phyloP scores from a whole-genome alignment of 192 early-diverging fungal genomes.

The Diversispora epigaea region DNA sequence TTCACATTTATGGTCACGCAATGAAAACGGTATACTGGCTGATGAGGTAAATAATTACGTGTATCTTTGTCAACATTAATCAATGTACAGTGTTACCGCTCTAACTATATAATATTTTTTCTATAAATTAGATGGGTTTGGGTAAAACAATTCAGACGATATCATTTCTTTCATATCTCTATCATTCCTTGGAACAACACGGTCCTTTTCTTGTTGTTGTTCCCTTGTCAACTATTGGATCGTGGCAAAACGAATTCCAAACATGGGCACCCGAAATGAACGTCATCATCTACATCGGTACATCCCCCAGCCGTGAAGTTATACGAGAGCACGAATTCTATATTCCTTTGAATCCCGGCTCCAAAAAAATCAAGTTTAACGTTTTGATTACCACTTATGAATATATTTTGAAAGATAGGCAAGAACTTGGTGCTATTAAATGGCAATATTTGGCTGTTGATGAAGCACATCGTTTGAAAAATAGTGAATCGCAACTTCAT shows the following conservation, averaged over 20 bases:
- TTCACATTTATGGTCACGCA: conserved; percentile 90
- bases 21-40: conserved; percentile 95
- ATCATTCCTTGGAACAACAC: conserved; percentile 78
- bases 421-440: conserved; percentile 72
- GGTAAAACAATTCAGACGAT: conserved; percentile 99
- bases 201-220: conserved; percentile 97
- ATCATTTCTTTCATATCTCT: conserved; percentile 86
- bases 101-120: conserved; percentile 66
- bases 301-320: conserved; percentile 72
- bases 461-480: conserved; percentile 98
- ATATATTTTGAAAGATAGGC: conserved; percentile 88
- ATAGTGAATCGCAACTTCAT: conserved; percentile 90
- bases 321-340: conserved; percentile 97
- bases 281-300: conserved; percentile 85
- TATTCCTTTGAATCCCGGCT: conserved; percentile 41
- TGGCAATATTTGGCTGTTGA: conserved; percentile 97
- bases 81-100: conserved; percentile 84
- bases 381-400: conserved; percentile 96
- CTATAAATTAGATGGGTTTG: conserved; percentile 65
- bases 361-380: conserved; percentile 76
- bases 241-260: conserved; percentile 95
- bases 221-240: conserved; percentile 90
- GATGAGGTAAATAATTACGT: conserved; percentile 72
- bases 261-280: conserved; percentile 97
- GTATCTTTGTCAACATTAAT: conserved; percentile 93